Evolutionary conservation across 1,284 basidiomycete species (phyloP).

Genomic region (Uromyces viciae-fabae): DNA sequence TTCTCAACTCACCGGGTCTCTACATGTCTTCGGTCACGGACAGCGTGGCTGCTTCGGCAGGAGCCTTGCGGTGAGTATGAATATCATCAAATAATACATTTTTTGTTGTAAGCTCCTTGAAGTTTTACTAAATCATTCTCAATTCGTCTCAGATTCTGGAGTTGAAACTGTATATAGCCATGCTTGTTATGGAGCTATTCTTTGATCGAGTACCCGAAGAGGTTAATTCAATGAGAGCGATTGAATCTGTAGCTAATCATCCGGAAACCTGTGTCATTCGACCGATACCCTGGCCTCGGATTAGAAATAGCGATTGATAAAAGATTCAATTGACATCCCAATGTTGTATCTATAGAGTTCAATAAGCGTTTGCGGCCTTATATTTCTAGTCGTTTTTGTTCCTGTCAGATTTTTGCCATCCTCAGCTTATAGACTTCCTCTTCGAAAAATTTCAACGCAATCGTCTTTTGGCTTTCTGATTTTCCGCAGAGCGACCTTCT

Average conservation of each 20-base stretch:
- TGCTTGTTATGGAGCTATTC: constrained; percentile 35
- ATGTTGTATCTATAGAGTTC: no score
- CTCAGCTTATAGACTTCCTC: no score
- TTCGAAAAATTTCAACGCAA: no score
- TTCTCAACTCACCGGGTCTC: constrained; percentile 23
- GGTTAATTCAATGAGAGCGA: constrained; percentile 18
- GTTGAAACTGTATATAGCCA: constrained; percentile 39
- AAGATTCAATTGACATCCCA: no score
- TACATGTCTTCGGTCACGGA: constrained; percentile 40
- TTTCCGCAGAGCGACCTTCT: no score
- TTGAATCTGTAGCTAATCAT: constrained; percentile 41
- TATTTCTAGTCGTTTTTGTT: no score
- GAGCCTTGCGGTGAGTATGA: constrained; percentile 32
- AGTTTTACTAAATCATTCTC: neutral
- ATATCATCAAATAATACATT: neutral
- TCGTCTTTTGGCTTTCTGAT: no score
- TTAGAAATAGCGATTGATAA: neutral
- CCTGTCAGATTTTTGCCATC: no score
- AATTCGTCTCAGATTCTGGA: constrained; percentile 16
- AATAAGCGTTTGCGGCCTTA: no score
- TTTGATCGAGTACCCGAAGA: constrained; percentile 38
- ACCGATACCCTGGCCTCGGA: constrained; percentile 21
- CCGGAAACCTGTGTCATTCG: constrained; percentile 36
- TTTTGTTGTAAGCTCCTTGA: neutral
- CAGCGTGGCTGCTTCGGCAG: constrained; percentile 34